phyloP scores from a whole-genome alignment of 1,139 yeast genomes.

The Suzukiozyma palmioleophila region DNA sequence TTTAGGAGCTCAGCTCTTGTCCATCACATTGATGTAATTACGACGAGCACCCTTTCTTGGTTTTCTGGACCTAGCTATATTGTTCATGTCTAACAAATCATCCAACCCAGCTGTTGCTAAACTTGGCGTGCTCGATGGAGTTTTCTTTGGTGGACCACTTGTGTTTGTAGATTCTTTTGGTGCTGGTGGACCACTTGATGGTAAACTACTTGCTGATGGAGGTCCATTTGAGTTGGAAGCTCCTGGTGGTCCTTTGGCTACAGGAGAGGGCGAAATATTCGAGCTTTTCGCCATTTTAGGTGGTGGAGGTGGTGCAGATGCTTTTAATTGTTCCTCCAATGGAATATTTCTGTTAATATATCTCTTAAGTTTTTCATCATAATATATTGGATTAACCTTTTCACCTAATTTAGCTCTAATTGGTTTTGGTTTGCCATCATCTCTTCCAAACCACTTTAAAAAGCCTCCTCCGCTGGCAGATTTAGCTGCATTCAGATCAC shows the following conservation, averaged over 20 bases:
- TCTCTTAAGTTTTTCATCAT: constrained; percentile 78
- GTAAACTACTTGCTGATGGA: constrained; percentile 9
- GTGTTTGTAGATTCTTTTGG: constrained; percentile 5
- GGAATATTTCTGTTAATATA: constrained; percentile 79
- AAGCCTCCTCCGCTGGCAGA: constrained; percentile 29
- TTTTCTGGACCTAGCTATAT: constrained; percentile 40
- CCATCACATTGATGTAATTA: constrained; percentile 78
- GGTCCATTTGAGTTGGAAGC: constrained; percentile 3
- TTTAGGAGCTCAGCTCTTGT: constrained; percentile 11
- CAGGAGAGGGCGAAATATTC: constrained; percentile 15
- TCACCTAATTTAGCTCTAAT: constrained; percentile 85
- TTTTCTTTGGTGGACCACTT: constrained; percentile 4
- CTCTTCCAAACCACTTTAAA: constrained; percentile 47
- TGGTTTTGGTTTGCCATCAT: constrained; percentile 67
- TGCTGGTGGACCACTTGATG: constrained; percentile 9
- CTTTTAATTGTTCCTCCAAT: constrained; percentile 62
- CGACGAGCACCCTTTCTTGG: constrained; percentile 65
- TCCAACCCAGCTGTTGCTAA: constrained; percentile 57
- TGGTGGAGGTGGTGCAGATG: constrained; percentile 72
- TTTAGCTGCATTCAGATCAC: constrained; percentile 3
- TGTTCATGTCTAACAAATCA: constrained; percentile 55
- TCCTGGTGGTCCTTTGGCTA: constrained; percentile 8
- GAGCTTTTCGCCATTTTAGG: constrained; percentile 46
- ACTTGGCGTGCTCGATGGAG: constrained; percentile 14
- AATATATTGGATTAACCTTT: constrained; percentile 60